These are phyloP conservation scores for Solanum dulcamara DNA, from an alignment of 257 asterid species.

Conservation along the genomic window DNA sequence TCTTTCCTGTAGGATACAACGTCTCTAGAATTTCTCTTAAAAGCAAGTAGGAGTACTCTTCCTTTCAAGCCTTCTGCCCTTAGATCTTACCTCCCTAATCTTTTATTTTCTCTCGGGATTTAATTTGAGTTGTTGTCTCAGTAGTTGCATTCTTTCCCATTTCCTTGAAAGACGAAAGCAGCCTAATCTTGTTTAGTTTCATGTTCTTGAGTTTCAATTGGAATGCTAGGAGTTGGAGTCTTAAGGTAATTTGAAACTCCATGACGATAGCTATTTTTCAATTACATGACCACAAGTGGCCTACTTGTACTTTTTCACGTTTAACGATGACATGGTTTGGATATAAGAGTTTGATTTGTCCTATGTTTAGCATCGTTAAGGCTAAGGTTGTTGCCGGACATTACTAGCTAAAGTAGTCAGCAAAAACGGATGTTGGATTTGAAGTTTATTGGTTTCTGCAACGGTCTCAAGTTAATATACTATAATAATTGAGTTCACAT, in stretches of 20 bases:
- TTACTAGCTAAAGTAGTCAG: background rate
- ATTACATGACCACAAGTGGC: background rate
- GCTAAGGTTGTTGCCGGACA: background rate
- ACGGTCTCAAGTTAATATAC: background rate
- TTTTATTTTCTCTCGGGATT: background rate
- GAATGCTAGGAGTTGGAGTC: background rate
- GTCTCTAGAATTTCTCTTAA: background rate
- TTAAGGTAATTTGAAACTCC: background rate
- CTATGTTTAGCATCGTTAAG: background rate
- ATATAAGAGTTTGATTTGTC: background rate
- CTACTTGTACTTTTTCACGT: background rate
- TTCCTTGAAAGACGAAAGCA: background rate
- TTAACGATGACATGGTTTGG: background rate
- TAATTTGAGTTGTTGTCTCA: background rate
- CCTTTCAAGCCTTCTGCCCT: background rate
- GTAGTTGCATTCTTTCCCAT: background rate
- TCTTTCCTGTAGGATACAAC: background rate
- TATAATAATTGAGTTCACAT: background rate
- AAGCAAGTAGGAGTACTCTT: background rate
- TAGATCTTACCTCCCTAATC: background rate
- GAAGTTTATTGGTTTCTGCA: background rate
- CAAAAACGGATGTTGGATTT: background rate
- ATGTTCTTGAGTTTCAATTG: background rate
- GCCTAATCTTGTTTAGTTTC: background rate
- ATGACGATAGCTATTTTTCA: background rate